Evolutionary conservation across 805 yeast species (phyloP).

Genomic region (Sugiyamaella marilandica): DNA sequence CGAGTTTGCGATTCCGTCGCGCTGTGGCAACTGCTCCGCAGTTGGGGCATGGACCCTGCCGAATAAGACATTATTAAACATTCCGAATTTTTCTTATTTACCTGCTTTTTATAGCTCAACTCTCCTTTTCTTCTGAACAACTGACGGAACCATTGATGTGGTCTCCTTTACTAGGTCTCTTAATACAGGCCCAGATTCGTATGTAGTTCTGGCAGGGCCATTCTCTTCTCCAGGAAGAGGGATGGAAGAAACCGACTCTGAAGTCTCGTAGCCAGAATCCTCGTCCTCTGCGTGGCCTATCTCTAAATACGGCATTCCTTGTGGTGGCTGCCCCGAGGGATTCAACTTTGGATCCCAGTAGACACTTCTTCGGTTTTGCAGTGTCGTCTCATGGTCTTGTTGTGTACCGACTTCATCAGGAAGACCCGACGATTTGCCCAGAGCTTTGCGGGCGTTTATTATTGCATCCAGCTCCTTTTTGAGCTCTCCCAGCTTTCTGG

Average conservation of each 20-base stretch:
- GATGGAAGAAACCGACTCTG: constrained; percentile 24
- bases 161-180: constrained; percentile 23
- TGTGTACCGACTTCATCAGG: not conserved
- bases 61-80: not conserved
- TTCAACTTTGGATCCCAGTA: constrained; percentile 28
- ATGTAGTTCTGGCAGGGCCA: constrained; percentile 17
- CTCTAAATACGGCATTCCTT: constrained; percentile 30
- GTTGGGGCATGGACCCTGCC: no score
- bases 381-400: not conserved
- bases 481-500: constrained; percentile 13
- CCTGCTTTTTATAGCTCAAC: not conserved
- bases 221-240: constrained; percentile 28
- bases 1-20: no score
- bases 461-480: constrained; percentile 20
- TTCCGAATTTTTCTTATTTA: not conserved
- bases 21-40: no score
- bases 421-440: constrained; percentile 8
- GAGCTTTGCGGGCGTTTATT: constrained; percentile 12
- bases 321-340: constrained; percentile 26
- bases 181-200: constrained; percentile 25
- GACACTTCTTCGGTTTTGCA: constrained; percentile 16
- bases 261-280: constrained; percentile 22
- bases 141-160: constrained; percentile 19
- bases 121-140: constrained; percentile 14
- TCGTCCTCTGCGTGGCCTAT: constrained; percentile 25